Conservation (phyloP, 495 filamentous ascomycete species). For the Podospora australis region DNA sequence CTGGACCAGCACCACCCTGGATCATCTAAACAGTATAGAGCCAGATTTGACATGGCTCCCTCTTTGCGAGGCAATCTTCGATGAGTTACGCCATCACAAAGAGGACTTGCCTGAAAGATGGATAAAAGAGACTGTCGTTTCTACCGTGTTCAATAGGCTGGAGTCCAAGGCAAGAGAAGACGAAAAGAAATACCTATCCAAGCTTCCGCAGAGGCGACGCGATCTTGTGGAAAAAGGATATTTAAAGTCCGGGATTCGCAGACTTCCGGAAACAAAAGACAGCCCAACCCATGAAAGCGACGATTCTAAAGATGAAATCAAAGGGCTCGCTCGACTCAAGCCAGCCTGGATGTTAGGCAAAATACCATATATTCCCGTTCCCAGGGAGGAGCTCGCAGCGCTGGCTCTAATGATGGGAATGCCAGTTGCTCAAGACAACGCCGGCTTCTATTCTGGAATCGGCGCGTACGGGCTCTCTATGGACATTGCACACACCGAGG, state of each 20-base stretch:
- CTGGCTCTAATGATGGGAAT: not conserved
- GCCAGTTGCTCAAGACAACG: not conserved
- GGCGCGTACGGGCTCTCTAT: conserved; percentile 4
- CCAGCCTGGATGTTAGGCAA: not conserved
- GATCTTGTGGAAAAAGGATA: not conserved
- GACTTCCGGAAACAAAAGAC: not conserved
- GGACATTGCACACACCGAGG: conserved; percentile 4
- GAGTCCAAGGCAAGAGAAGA: not conserved
- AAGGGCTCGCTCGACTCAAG: not conserved
- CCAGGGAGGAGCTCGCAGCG: not conserved
- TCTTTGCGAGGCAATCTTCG: not conserved
- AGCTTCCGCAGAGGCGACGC: not conserved
- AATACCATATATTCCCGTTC: not conserved
- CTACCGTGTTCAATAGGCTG: not conserved
- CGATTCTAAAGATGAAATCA: too few relatives aligned
- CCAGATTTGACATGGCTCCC: not conserved
- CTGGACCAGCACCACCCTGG: not conserved
- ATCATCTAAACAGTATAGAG: not conserved
- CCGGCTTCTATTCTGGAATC: not conserved
- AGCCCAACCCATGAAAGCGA: not conserved
- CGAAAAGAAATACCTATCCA: not conserved
- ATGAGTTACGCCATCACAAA: not conserved
- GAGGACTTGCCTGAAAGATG: not conserved
- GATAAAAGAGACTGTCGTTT: not conserved
- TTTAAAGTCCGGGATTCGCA: not conserved